phyloP scores from a whole-genome alignment of 306 rosid genomes.

The Hippophae rhamnoides region DNA sequence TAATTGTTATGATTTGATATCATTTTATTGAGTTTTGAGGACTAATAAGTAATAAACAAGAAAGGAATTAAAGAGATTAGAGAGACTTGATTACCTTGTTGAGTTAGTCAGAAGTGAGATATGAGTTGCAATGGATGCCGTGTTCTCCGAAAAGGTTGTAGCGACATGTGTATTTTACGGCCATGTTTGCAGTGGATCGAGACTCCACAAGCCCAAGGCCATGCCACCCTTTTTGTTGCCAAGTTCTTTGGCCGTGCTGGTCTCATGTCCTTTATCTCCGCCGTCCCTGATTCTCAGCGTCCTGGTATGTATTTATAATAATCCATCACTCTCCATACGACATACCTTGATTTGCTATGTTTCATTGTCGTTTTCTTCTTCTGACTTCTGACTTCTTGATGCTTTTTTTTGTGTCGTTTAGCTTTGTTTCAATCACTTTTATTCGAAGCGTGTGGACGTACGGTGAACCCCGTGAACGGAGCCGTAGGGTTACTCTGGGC shows the following conservation, averaged over 20 bases:
- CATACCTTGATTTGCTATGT: not conserved
- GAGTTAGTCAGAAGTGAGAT: too few species aligned
- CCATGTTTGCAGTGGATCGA: slow-evolving; percentile 59
- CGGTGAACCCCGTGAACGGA: slow-evolving; percentile 56
- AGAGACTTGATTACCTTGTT: too few species aligned
- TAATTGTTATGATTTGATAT: too few species aligned
- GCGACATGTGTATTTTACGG: slow-evolving; percentile 37
- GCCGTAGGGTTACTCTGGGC: slow-evolving; percentile 45
- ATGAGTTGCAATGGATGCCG: slow-evolving; percentile 76
- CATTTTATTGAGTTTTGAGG: too few species aligned
- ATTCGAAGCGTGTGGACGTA: slow-evolving; percentile 65
- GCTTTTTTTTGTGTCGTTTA: slow-evolving; percentile 4
- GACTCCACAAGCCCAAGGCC: slow-evolving; percentile 55
- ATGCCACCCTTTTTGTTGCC: slow-evolving; percentile 71
- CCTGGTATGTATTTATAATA: slow-evolving; percentile 22
- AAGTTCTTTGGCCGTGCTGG: slow-evolving; percentile 71
- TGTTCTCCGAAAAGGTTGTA: slow-evolving; percentile 58
- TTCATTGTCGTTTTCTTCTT: not conserved
- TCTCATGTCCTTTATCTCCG: slow-evolving; percentile 23
- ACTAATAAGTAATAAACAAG: too few species aligned
- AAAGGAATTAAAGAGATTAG: too few species aligned
- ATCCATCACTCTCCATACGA: too few species aligned
- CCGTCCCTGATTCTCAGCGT: slow-evolving; percentile 39
- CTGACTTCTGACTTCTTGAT: not conserved
- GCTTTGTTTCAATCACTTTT: slow-evolving; percentile 50